Evolutionary conservation across 176 grass and related monocot species (phyloP), one percentile per base, ranked within the genome.

Genomic region (Zea mays): DNA sequence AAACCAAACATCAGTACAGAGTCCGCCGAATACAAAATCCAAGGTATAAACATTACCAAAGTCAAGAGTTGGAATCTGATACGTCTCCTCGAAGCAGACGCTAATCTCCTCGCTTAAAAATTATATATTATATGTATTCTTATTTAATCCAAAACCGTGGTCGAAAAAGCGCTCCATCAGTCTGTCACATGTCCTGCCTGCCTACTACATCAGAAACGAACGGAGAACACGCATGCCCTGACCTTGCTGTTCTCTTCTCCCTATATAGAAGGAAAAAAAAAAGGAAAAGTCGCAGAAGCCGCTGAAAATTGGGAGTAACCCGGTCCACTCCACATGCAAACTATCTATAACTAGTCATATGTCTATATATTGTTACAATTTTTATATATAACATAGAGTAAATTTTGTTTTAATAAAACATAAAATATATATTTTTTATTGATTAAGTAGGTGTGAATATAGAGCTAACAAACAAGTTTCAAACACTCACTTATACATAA

Each of bases 31-130:
- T 69, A 48, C 8, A 46, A 46, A 69, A 4, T 58, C 36, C 13
- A 44, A 56, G 11, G 27, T 27, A 19, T 74, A 68, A 68, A 19
- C 37, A 65, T 40, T 41, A 19, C 9, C 8, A 6, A 5, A 19
- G 38, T 1, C 65, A 27, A 7, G 81, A 75, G 50, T 42, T 62
- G 27, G 66, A 15, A 60, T 76, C 73, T 41, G 56, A 43, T 62
- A 84, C 82, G 82, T 62, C 82, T 63, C 55, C 74, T 62, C 4
- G 38, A 36, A 78, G 7, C 4, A 39, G 70, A 52, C 36, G 49
- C 66, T 84, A 62, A 54, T 17, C 35, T 41, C n/a, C 6, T 64
- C 13, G 21, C 9, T 42, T 73, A 13, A 16, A 72, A 62, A 73
- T 5, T 45, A 16, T 27, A 27, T 27, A 51, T 20, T 58, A 58